These are phyloP conservation scores for Pisolithus tinctorius DNA, from an alignment of 768 basidiomycete species.

Conservation along the genomic window DNA sequence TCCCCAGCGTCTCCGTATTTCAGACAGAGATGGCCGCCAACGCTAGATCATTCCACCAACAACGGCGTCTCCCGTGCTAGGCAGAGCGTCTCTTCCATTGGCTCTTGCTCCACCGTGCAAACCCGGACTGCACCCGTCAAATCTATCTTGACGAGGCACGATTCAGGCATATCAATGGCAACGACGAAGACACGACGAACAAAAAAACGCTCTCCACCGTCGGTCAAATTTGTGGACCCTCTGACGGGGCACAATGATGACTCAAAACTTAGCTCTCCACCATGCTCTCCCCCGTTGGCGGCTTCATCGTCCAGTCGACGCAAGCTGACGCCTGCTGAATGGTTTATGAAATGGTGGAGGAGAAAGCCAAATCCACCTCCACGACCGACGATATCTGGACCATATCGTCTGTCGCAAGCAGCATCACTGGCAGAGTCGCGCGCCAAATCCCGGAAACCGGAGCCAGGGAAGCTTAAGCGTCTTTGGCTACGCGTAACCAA, in stretches of 20 bases:
- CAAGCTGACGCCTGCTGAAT: conserved; percentile 6
- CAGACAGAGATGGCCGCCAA: conserved; percentile 13
- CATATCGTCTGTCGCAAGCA: conserved; percentile 23
- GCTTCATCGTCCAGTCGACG: conserved; percentile 7
- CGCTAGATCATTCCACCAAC: conserved; percentile 10
- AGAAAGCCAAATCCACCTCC: conserved; percentile 11
- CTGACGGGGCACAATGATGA: conserved; percentile 51
- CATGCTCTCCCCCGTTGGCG: conserved; percentile 10
- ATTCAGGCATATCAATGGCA: conserved; percentile 40
- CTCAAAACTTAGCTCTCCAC: conserved; percentile 8
- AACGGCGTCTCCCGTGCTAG: conserved; percentile 21
- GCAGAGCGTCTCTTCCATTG: conserved; percentile 35
- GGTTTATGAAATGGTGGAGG: conserved; percentile 26
- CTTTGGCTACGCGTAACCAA: conserved; percentile 22
- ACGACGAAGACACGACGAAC: conserved; percentile 20
- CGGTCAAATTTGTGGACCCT: conserved; percentile 65
- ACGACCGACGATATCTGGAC: conserved; percentile 26
- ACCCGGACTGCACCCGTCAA: conserved; percentile 30
- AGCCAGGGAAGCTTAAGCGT: conserved; percentile 20
- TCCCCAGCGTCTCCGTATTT: conserved; percentile 14
- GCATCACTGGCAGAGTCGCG: conserved; percentile 27
- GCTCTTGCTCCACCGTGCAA: conserved; percentile 25
- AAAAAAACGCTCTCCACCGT: conserved; percentile 32
- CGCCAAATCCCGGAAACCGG: conserved; percentile 10
- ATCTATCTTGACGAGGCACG: conserved; percentile 53